Base-by-base conservation (phyloP, 306 rosid genomes). In the Gillenia trifoliata region DNA sequence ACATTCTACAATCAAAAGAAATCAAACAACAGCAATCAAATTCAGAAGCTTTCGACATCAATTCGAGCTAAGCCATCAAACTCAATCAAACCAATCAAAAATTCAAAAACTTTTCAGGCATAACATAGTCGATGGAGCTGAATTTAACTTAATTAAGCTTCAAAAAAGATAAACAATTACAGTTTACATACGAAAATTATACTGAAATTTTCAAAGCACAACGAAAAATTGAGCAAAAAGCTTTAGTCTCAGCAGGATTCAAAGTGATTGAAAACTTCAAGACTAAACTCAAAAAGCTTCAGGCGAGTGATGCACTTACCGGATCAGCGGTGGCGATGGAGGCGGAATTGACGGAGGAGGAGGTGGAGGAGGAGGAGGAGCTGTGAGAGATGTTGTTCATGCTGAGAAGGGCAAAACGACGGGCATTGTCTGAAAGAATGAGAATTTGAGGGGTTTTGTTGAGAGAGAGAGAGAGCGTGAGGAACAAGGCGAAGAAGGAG, bases 351-450 rank as follows among this genome's bases (percentile, higher is more conserved):
- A 79, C 76, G 70, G 92, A 85, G 56, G 86, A 91, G n/a, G 85
- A 81, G 64, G 92, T 1, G 52, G 52, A 83, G 43, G 86, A 74
- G 7, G 86, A 86, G 9, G 92, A 86, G 75, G 67, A 74, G 79
- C 91, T 68, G 47, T 75, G 91, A 63, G 96, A 87, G 68, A 85
- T 83, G 87, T 76, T 88, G 87, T 77, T 88, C 95, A 92, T 78
- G 74, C 66, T 56, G 72, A 75, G 72, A 45, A 56, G 75, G 72
- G 69, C n/a, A 19, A 40, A 80, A 49, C 70, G 22, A 66, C 80
- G 68, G 77, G 55, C 91, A 89, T 89, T 63, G 76, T 41, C n/a
- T 1, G 40, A 34, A 29, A 25, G 31, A 36, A 26, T 5, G 77
- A 64, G 23, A 47, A 47, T 5, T 47, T 28, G 57, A 22, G 71